These are phyloP conservation scores for Pharnaceum exiguum DNA, from an alignment of 148 eudicot species.

Conservation along the genomic window DNA sequence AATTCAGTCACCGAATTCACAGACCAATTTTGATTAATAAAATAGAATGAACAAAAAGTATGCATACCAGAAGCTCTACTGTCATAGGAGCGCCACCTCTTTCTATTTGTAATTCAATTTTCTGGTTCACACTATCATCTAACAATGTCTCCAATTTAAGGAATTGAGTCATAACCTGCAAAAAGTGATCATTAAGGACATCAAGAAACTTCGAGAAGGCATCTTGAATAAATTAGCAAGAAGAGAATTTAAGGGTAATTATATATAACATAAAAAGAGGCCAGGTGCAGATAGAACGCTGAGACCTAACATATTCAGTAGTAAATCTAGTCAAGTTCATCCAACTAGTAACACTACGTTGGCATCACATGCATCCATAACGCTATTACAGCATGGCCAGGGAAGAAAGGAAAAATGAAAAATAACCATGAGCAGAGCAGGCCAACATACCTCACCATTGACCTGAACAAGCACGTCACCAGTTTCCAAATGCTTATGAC, in stretches of 20 bases:
- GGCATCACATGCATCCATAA: too few species aligned
- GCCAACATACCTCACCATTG: constrained; percentile 66
- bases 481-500: constrained; percentile 76
- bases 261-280: not conserved
- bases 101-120: constrained; percentile 76
- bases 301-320: too few species aligned
- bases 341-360: too few species aligned
- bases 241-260: not conserved
- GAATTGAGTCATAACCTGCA: constrained; percentile 93
- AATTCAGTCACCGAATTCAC: not conserved
- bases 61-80: constrained; percentile 57
- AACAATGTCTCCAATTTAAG: constrained; percentile 79
- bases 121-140: constrained; percentile 73
- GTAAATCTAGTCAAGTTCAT: too few species aligned
- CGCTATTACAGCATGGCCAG: too few species aligned
- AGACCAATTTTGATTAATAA: not conserved
- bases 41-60: not conserved
- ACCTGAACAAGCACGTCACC: constrained; percentile 93
- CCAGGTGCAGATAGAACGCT: too few species aligned
- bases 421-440: not conserved
- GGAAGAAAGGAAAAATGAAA: too few species aligned
- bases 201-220: too few species aligned
- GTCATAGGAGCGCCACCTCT: constrained; percentile 85
- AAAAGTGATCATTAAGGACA: too few species aligned
- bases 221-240: not conserved